These are phyloP conservation scores for Cystobasidium slooffiae DNA, from an alignment of 1,284 basidiomycete genomes.

Conservation along the genomic window DNA sequence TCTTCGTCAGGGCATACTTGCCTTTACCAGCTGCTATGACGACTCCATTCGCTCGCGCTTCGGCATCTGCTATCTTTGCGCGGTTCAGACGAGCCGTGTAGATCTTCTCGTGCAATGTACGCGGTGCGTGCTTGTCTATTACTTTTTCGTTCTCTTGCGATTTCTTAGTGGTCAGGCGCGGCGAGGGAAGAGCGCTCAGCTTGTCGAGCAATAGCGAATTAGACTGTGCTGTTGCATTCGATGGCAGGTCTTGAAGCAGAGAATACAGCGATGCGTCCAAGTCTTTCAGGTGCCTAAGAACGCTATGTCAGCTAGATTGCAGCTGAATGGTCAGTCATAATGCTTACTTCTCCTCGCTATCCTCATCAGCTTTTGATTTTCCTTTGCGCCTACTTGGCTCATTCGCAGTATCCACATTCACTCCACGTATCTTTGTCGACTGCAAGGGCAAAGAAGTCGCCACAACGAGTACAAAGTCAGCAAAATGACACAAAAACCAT, in stretches of 20 bases:
- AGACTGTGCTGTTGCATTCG: slow-evolving; percentile 3
- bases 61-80: slow-evolving; percentile 27
- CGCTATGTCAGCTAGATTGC: not conserved
- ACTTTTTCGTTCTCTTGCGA: slow-evolving; percentile 26
- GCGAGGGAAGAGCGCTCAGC: slow-evolving; percentile 10
- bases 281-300: slow-evolving; percentile 28
- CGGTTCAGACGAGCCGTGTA: slow-evolving; percentile 31
- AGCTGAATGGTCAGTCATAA: too few relatives aligned
- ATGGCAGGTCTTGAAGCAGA: slow-evolving; percentile 33
- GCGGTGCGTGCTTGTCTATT: slow-evolving; percentile 36
- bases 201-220: slow-evolving; percentile 7
- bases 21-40: slow-evolving; percentile 33
- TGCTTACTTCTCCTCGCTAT: slow-evolving; percentile 30
- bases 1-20: slow-evolving; percentile 38
- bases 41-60: slow-evolving; percentile 31
- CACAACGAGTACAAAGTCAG: slow-evolving; percentile 1
- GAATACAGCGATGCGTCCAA: slow-evolving; percentile 40
- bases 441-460: not conserved
- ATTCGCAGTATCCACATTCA: not conserved
- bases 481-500: not conserved
- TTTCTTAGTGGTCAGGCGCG: slow-evolving; percentile 6
- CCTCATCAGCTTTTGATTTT: slow-evolving; percentile 24
- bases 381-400: slow-evolving; percentile 25
- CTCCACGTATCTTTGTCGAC: slow-evolving; percentile 37
- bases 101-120: slow-evolving; percentile 28